Evolutionary conservation across 2,329 filamentous ascomycete species (phyloP).

Genomic region (Hypoxylon sp.): DNA sequence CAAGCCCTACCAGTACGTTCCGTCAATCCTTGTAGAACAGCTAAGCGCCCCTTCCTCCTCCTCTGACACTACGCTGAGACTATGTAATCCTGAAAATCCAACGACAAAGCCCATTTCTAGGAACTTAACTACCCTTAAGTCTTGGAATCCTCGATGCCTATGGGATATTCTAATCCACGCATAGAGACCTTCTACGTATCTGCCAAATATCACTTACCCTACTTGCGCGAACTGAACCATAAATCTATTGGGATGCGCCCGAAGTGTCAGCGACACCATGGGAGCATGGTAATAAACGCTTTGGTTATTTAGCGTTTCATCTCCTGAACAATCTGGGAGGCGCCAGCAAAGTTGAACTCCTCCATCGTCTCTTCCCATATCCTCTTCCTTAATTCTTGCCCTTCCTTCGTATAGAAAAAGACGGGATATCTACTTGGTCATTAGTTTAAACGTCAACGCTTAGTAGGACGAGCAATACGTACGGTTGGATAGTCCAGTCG

Average conservation of each 20-base stretch:
- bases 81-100: too few relatives aligned
- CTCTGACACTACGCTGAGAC: too few relatives aligned
- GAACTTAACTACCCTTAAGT: too few relatives aligned
- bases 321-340: slow-evolving; percentile 41
- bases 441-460: slow-evolving; percentile 15
- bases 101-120: too few relatives aligned
- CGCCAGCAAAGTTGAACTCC: slow-evolving; percentile 47
- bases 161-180: too few relatives aligned
- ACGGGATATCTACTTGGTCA: slow-evolving; percentile 39
- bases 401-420: slow-evolving; percentile 44
- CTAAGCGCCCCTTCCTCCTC: too few relatives aligned
- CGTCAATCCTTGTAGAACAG: too few relatives aligned
- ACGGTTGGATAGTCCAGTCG: slow-evolving; percentile 47
- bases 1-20: too few relatives aligned
- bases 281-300: neutral
- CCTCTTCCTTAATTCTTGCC: slow-evolving; percentile 38
- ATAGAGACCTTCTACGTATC: too few relatives aligned
- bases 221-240: too few relatives aligned
- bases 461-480: slow-evolving; percentile 5
- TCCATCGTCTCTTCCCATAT: slow-evolving; percentile 50
- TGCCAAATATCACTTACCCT: neutral
- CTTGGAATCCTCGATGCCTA: too few relatives aligned
- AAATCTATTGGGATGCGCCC: too few relatives aligned
- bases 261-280: neutral
- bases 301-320: slow-evolving; percentile 33